Evolutionary conservation across 2,329 filamentous ascomycete genomes (phyloP).

Genomic region (Penicillium sp.): DNA sequence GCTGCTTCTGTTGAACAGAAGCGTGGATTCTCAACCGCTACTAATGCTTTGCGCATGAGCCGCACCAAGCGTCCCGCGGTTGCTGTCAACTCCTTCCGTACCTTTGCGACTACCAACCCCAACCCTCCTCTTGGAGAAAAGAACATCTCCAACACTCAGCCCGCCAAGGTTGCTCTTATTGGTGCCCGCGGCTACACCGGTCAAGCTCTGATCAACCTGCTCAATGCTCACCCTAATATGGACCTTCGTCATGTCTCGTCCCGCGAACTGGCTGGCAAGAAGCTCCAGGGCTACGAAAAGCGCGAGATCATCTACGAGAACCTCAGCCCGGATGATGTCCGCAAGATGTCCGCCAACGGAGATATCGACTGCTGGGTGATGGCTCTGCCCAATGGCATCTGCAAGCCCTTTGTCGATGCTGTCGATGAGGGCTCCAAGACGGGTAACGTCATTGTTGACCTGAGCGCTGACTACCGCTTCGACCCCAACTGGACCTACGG

Average conservation of each 20-base stretch:
- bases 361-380: slow-evolving; percentile 96
- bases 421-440: slow-evolving; percentile 68
- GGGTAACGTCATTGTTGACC: slow-evolving; percentile 79
- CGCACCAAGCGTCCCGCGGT: slow-evolving; percentile 32
- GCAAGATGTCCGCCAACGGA: slow-evolving; percentile 76
- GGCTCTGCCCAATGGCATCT: slow-evolving; percentile 93
- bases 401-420: slow-evolving; percentile 89
- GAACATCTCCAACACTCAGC: slow-evolving; percentile 77
- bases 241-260: slow-evolving; percentile 91
- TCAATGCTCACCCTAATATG: slow-evolving; percentile 86
- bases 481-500: slow-evolving; percentile 84
- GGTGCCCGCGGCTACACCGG: slow-evolving; percentile 93
- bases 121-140: slow-evolving; percentile 87
- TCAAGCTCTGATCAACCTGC: slow-evolving; percentile 80
- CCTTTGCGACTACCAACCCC: slow-evolving; percentile 61
- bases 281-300: slow-evolving; percentile 87
- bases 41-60: slow-evolving; percentile 40
- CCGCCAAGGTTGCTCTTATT: slow-evolving; percentile 80
- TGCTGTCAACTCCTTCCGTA: slow-evolving; percentile 36
- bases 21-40: slow-evolving; percentile 65
- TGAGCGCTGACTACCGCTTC: slow-evolving; percentile 96
- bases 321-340: slow-evolving; percentile 80
- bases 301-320: slow-evolving; percentile 90
- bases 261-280: slow-evolving; percentile 82
- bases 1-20: slow-evolving; percentile 57